Evolutionary conservation across 805 yeast genomes (phyloP).

Genomic region (Yamadazyma insecticola): DNA sequence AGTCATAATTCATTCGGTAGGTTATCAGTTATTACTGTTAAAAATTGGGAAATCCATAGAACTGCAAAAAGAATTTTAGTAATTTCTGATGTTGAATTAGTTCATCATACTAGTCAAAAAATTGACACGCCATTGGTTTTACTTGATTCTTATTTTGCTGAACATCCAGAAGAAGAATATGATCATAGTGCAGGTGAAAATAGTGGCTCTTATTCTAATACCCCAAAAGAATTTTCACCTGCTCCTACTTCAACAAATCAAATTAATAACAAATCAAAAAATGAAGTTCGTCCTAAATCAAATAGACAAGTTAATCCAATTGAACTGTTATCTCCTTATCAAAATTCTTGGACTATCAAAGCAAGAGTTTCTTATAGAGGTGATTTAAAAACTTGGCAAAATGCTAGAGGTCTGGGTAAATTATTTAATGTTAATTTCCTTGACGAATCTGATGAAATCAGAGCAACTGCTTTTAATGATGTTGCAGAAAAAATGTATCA

Average conservation of each 20-base stretch:
- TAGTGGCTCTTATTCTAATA: too few relatives aligned
- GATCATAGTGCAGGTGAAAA: too few relatives aligned
- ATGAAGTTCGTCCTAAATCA: slow-evolving; percentile 4
- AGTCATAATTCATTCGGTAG: slow-evolving; percentile 42
- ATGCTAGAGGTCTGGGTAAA: slow-evolving; percentile 83
- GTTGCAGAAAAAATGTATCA: slow-evolving; percentile 76
- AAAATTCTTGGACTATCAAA: slow-evolving; percentile 85
- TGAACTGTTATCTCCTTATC: slow-evolving; percentile 88
- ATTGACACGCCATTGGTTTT: too few relatives aligned
- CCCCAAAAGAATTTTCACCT: slow-evolving; percentile 1
- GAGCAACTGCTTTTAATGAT: slow-evolving; percentile 92
- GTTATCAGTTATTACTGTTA: slow-evolving; percentile 36
- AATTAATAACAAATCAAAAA: background rate
- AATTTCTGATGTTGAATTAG: slow-evolving; percentile 42
- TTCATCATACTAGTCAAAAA: slow-evolving; percentile 17
- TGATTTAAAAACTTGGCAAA: slow-evolving; percentile 84
- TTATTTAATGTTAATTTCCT: slow-evolving; percentile 81
- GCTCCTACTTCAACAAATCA: slow-evolving; percentile 2
- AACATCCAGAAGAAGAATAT: too few relatives aligned
- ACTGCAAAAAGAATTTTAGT: slow-evolving; percentile 46
- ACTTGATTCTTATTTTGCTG: slow-evolving; percentile 54
- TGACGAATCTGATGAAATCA: slow-evolving; percentile 93
- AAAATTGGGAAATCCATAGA: slow-evolving; percentile 41
- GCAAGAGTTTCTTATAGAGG: slow-evolving; percentile 88
- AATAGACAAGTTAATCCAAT: slow-evolving; percentile 50